Evolutionary conservation across 176 grass and related monocot species (phyloP).

Genomic region (Miscanthus lutarioriparius): DNA sequence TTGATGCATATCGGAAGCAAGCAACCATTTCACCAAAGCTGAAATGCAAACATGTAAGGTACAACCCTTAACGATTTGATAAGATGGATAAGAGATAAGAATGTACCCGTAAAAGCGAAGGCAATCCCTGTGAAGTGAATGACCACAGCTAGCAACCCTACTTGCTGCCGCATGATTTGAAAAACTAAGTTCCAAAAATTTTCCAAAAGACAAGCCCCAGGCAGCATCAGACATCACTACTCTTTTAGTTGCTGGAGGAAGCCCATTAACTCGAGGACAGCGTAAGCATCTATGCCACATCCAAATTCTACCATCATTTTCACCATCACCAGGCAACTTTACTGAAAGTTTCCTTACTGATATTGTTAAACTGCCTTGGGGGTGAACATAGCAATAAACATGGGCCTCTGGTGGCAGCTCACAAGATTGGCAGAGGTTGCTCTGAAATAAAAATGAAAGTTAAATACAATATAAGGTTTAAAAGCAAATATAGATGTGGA

Average conservation of each 20-base stretch:
- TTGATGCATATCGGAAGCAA: slow-evolving; percentile 89
- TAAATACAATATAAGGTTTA: slow-evolving; percentile 27
- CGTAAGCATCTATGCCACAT: slow-evolving; percentile 98
- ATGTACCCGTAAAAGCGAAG: slow-evolving; percentile 94
- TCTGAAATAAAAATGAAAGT: slow-evolving; percentile 50
- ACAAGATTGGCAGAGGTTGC: slow-evolving; percentile 68
- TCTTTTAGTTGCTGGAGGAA: slow-evolving; percentile 93
- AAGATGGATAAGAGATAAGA: slow-evolving; percentile 35
- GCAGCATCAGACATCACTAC: slow-evolving; percentile 99
- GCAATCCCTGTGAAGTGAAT: slow-evolving; percentile 98
- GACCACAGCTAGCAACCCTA: slow-evolving; percentile 98
- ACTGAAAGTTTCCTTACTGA: slow-evolving; percentile 77
- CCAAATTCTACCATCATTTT: slow-evolving; percentile 89
- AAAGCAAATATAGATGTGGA: slow-evolving; percentile 16
- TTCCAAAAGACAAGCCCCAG: slow-evolving; percentile 96
- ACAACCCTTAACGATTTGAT: slow-evolving; percentile 14
- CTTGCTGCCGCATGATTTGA: slow-evolving; percentile 98
- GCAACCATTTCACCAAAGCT: slow-evolving; percentile 91
- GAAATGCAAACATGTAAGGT: slow-evolving; percentile 44
- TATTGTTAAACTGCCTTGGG: slow-evolving; percentile 92
- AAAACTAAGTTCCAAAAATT: slow-evolving; percentile 99
- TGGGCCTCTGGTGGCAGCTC: slow-evolving; percentile 91
- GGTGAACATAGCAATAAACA: slow-evolving; percentile 96
- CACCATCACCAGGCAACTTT: slow-evolving; percentile 70
- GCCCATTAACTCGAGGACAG: slow-evolving; percentile 65